phyloP scores from a whole-genome alignment of 2,329 filamentous ascomycete genomes.

The Colletotrichum chrysophilum region DNA sequence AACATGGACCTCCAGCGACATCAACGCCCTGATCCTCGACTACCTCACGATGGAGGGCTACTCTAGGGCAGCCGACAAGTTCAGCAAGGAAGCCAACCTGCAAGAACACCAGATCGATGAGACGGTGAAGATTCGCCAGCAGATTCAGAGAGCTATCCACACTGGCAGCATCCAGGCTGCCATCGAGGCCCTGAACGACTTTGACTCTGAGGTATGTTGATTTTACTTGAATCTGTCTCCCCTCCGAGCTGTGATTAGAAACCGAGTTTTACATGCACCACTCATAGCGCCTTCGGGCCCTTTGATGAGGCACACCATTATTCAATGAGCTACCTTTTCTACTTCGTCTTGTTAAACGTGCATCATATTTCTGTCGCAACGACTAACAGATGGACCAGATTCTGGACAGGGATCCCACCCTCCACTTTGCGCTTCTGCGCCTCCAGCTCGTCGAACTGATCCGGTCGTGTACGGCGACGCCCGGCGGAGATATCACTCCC shows the following conservation, averaged over 20 bases:
- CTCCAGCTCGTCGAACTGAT: constrained; percentile 96
- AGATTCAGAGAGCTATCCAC: constrained; percentile 86
- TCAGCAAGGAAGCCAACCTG: constrained; percentile 92
- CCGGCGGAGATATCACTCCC: constrained; percentile 74
- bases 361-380: not conserved
- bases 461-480: constrained; percentile 70
- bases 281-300: constrained; percentile 87
- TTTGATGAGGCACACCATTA: constrained; percentile 87
- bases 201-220: constrained; percentile 83
- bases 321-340: constrained; percentile 39
- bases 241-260: constrained; percentile 82
- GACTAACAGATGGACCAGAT: constrained; percentile 65
- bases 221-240: not conserved
- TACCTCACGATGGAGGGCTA: constrained; percentile 97
- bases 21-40: constrained; percentile 94
- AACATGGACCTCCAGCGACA: constrained; percentile 68
- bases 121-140: constrained; percentile 78
- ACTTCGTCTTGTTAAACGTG: not conserved
- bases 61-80: constrained; percentile 88
- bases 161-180: constrained; percentile 84
- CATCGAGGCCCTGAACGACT: constrained; percentile 85
- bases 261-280: constrained; percentile 97
- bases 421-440: constrained; percentile 90
- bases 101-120: constrained; percentile 73
- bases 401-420: constrained; percentile 78